A percentile compares a stretch with the other conserved stretches of the same genome.
These are phyloP conservation scores for Oryza rufipogon DNA, from an alignment of 176 grass and related monocot genomes.

Conservation along the genomic window DNA sequence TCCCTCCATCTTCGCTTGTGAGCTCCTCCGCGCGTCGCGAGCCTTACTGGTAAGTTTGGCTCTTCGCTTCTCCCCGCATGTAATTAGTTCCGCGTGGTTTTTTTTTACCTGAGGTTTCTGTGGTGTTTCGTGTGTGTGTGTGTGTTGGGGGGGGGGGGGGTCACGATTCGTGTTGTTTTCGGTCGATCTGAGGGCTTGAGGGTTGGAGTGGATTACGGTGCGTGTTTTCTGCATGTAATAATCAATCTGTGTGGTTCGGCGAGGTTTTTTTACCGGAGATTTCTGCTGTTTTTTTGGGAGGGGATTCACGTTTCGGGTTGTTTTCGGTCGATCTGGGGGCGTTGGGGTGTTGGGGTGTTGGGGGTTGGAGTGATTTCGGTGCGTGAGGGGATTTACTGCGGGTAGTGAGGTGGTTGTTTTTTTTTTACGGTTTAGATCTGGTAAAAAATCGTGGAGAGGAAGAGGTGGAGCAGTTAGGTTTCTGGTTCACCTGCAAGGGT, in stretches of 20 bases:
- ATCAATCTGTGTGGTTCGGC: neutral
- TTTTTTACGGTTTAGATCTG: constrained; percentile 47
- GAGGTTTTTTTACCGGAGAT: neutral
- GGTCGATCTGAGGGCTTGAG: neutral
- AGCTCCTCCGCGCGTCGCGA: neutral
- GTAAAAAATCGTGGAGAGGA: neutral
- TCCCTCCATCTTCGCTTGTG: neutral
- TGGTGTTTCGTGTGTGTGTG: neutral
- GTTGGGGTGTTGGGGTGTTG: neutral
- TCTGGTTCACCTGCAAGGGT: constrained; percentile 29
- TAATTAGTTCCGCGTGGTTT: neutral
- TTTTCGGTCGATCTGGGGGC: neutral
- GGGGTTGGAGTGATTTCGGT: neutral
- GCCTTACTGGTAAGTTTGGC: neutral
- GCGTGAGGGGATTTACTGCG: neutral
- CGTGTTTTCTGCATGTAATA: neutral
- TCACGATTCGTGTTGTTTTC: neutral
- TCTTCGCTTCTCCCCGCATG: neutral
- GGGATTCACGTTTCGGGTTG: neutral
- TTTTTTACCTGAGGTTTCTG: neutral
- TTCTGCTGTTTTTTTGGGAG: neutral
- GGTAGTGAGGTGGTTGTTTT: constrained; percentile 15
- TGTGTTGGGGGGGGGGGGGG: too few species aligned
- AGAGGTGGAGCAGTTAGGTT: constrained; percentile 19
- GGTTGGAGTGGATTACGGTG: neutral